Conservation (phyloP, 2,329 filamentous ascomycete species). For the Microsporum ferrugineum region DNA sequence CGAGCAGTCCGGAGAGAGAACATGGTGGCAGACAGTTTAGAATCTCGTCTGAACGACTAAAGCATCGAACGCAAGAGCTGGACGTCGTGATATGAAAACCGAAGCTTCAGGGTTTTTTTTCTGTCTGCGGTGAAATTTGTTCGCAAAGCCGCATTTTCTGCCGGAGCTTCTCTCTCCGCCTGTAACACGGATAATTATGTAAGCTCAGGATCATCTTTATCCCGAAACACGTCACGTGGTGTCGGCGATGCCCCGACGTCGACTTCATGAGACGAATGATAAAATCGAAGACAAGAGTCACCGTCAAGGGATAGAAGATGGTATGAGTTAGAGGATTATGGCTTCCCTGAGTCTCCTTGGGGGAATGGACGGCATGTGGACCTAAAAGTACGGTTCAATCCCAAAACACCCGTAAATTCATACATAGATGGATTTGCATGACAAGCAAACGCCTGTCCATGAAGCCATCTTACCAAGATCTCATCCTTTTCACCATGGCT, state of each 20-base stretch:
- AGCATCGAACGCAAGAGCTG: not conserved
- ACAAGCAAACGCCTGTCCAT: not conserved
- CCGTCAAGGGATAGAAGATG: not conserved
- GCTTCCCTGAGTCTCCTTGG: not conserved
- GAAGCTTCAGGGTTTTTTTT: not conserved
- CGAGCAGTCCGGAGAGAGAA: slow-evolving; percentile 32
- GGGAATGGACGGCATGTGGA: not conserved
- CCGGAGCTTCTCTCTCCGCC: not conserved
- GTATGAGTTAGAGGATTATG: not conserved
- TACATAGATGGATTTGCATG: not conserved
- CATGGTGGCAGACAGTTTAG: slow-evolving; percentile 22
- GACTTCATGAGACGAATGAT: not conserved
- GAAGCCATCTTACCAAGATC: not conserved
- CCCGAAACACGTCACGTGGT: not conserved
- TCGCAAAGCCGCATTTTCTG: slow-evolving; percentile 1
- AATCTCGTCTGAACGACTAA: not conserved
- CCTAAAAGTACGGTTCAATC: not conserved
- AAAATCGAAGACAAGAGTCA: not conserved
- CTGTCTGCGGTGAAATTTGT: not conserved
- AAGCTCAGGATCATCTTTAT: not conserved
- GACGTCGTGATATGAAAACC: not conserved
- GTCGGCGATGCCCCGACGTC: not conserved
- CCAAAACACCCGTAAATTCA: not conserved
- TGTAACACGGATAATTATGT: slow-evolving; percentile 4
- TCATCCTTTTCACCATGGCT: not conserved